phyloP scores from a whole-genome alignment of 768 basidiomycete genomes.

The Suillus ampliporus region DNA sequence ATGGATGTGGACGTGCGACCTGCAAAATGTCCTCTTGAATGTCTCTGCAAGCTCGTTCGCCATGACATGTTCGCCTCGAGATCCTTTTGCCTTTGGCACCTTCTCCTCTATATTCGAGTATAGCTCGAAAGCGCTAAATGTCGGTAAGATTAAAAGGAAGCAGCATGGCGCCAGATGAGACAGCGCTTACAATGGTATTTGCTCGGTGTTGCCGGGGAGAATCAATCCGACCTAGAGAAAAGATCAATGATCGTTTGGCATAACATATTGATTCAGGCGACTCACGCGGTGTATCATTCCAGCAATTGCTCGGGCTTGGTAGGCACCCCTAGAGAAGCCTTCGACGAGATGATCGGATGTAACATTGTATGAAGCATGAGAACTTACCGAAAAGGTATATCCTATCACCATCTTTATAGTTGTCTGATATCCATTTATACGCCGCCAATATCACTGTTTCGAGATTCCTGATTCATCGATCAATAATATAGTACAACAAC shows the following conservation, averaged over 20 bases:
- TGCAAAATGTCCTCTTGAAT: constrained; percentile 37
- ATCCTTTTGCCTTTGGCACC: not conserved
- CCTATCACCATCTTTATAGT: constrained; percentile 34
- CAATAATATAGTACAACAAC: too few relatives aligned
- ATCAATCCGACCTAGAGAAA: constrained; percentile 39
- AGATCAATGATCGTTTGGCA: not conserved
- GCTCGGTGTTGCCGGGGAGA: constrained; percentile 38
- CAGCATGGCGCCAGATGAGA: not conserved
- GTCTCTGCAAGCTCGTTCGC: constrained; percentile 18
- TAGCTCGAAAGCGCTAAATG: constrained; percentile 36
- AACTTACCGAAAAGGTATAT: constrained; percentile 46
- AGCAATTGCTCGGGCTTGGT: constrained; percentile 44
- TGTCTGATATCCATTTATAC: constrained; percentile 41
- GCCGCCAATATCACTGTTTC: constrained; percentile 32
- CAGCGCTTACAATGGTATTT: constrained; percentile 39
- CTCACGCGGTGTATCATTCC: constrained; percentile 43
- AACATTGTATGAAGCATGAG: not conserved
- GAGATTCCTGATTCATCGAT: constrained; percentile 32
- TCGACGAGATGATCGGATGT: not conserved
- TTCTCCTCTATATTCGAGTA: constrained; percentile 22
- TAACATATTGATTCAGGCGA: not conserved
- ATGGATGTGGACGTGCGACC: constrained; percentile 31
- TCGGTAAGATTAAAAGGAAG: not conserved
- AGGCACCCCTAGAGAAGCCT: constrained; percentile 52
- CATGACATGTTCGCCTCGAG: not conserved